Evolutionary conservation across 2,329 filamentous ascomycete genomes (phyloP), one percentile per base, ranked within the genome.

Genomic region (Dactylellina sp.): DNA sequence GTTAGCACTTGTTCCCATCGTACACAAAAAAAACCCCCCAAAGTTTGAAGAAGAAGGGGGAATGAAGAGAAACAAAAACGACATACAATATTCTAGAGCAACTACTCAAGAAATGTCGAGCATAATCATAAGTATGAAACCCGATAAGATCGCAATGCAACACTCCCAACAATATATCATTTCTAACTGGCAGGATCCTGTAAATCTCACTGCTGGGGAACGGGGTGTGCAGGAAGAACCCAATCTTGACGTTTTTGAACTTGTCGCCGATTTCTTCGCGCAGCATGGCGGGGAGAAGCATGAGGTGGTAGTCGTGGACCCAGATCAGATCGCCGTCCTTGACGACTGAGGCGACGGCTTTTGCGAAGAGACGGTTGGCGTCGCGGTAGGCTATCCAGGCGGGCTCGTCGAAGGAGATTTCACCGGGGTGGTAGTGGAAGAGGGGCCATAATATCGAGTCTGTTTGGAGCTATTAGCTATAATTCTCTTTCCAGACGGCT

Each of bases 81-180:
- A 53, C 87, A 81, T 84, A 91, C 85, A 97, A 85, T 77, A 98
- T 95, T 76, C 94, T 90, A n/a, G 93, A 94, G 83, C 95, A 98
- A 80, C 91, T 94, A 83, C 93, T 97, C 77, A 99, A 83, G 83
- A 98, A 99, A 82, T 99, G 95, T 59, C 95, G 88, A n/a, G 93
- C 94, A 80, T 99, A 99, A 83, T 98, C 94, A 83, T 97, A 98
- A 25, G 95, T 99, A 82, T 99, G 95, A 84, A 99, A 98, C 32
- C 95, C 95, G 80, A 98, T 92, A 71, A 99, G 84, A 80, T 98
- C 95, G 83, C 94, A 97, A 80, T 96, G 91, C 35, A 99, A 85
- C 40, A 98, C 88, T 64, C 95, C 93, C 53, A 90, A 86, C 47
- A 99, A 86, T 56, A 98, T 89, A 79, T 92, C 89, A 80, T 97